Evolutionary conservation across 1,284 basidiomycete genomes (phyloP).

Genomic region (Heliocybe sulcata): DNA sequence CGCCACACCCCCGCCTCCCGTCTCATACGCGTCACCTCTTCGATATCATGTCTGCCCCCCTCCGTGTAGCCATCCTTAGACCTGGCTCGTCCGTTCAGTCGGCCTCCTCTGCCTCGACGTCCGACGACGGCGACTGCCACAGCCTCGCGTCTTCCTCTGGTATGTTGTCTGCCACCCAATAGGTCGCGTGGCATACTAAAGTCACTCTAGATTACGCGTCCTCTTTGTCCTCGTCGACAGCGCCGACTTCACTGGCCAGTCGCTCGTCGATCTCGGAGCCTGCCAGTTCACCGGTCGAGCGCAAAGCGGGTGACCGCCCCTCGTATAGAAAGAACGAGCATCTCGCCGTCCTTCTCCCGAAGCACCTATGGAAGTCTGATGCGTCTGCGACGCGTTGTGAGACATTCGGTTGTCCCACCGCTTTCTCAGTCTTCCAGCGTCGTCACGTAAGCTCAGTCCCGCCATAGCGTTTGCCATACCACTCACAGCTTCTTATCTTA

Average conservation of each 20-base stretch:
- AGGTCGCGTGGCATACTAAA: background rate
- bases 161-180: background rate
- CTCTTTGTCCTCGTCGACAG: background rate
- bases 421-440: constrained; percentile 62
- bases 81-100: background rate
- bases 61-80: background rate
- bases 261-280: background rate
- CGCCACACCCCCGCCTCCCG: background rate
- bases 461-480: constrained; percentile 8
- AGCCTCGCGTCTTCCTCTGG: background rate
- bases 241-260: background rate
- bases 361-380: constrained; percentile 70
- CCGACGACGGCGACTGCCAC: background rate
- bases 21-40: background rate
- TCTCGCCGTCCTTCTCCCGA: constrained; percentile 66
- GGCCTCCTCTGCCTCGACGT: background rate
- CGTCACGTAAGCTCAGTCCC: constrained; percentile 47
- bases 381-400: constrained; percentile 54
- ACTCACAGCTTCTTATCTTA: constrained; percentile 3
- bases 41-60: background rate
- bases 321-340: constrained; percentile 50
- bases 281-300: background rate
- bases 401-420: constrained; percentile 57
- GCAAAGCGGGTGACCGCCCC: constrained; percentile 1
- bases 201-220: background rate